Base-by-base conservation (phyloP, 495 filamentous ascomycete genomes). In the Penicillium manginii region DNA sequence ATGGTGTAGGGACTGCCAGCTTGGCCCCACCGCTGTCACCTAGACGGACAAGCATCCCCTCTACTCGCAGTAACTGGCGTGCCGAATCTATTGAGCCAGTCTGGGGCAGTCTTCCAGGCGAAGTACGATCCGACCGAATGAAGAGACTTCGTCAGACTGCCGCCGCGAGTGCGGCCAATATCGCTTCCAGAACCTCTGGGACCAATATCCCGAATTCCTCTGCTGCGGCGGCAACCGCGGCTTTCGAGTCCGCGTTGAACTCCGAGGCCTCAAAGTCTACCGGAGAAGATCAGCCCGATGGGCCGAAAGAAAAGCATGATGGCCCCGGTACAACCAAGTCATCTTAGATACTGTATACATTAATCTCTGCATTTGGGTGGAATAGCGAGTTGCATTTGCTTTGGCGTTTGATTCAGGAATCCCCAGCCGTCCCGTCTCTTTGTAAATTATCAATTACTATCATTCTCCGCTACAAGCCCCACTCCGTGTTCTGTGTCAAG, bases 11-110 rank as follows among this genome's bases (percentile, higher is more conserved):
- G 19, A 68, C 70, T 37, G 53, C 61, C 6, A 68, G 73, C 17
- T 59, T 79, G 35, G 62, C 67, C 11, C 62, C 67, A 3, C 63
- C 67, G 1, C 62, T 78, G 22, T 64, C 72, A 31, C 58, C 71
- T 4, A 63, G 73, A 33, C 59, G 42, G 18, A 50, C 71, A 31
- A 55, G 61, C 1, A 19, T 67, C 8, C 45, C 51, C 15, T 52
- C 60, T 37, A 65, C 67, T 43, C 73, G 75, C 1, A 60, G 67
- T 3, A 80, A 80, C 47, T 80, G 77, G 77, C 77, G 76, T 2
- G 76, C 77, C 18, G 77, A 80, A 54, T 74, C 76, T 2, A 76
- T 80, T 50, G 77, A 80, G 46, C 77, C 74, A 7, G 68, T 78
- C 39, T 75, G 75, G 75, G 66, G 75, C 29, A 71, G 73, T 64